These are phyloP conservation scores for thale cress (Arabidopsis thaliana) DNA, from an alignment of 345 rosid species.

Conservation along the genomic window TAIR10.1 NC_003076.8:26413001-26413500, in stretches of 20 bases:
- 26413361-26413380: constrained; percentile 60
- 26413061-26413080: constrained; percentile 65
- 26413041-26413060: constrained; percentile 92
- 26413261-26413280: constrained; percentile 6
- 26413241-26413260: constrained; percentile 62
- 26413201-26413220: constrained; percentile 69
- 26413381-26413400: constrained; percentile 78
- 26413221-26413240: constrained; percentile 86
- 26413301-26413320: not conserved
- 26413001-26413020: not conserved
- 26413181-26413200: constrained; percentile 74
- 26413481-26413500: constrained; percentile 53
- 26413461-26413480: not conserved
- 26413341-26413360: constrained; percentile 66
- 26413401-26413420: constrained; percentile 54
- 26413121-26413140: constrained; percentile 21
- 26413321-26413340: constrained; percentile 10
- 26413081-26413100: constrained; percentile 75
- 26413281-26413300: constrained; percentile 1
- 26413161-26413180: constrained; percentile 49
- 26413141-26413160: constrained; percentile 11
- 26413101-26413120: constrained; percentile 30
- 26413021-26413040: constrained; percentile 61
- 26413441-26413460: constrained; percentile 15
- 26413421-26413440: not conserved